Evolutionary conservation across 202 grass and related monocot species (phyloP), one percentile per base, ranked within the genome.

Genomic region (Schoenoplectus tabernaemontani): DNA sequence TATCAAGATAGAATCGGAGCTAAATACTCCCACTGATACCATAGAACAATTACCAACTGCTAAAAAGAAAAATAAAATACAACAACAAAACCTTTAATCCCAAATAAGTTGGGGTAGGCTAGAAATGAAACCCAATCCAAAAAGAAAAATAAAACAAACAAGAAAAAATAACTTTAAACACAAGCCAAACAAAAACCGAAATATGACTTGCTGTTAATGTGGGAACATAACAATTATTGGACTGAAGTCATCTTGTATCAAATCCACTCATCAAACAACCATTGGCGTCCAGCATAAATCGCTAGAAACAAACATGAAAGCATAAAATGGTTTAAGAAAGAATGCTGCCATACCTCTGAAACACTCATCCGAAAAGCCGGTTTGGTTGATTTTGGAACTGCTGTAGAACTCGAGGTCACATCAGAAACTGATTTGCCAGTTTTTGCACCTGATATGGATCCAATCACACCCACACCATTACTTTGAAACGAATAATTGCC

Each of bases 281-380:
- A 54, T 15, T 20, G 70, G 68, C 16, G 33, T 75, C 7, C 47
- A 75, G 24, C n/a, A n/a, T n/a, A n/a, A n/a, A n/a, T n/a, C n/a
- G n/a, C n/a, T n/a, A n/a, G 43, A 73, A 26, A 78, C 19, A 79
- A 61, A 61, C 57, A 56, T 72, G 68, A 9, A 75, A 51, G 23
- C 10, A 23, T 24, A 69, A 74, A 33, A 53, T n/a, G 26, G 46
- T n/a, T 74, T 34, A 78, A 59, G 34, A 43, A 43, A 70, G 24
- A 7, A 83, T 12, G 24, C 46, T 39, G 37, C 2, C n/a, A n/a
- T 74, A 85, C 83, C 83, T 85, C 83, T 39, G 83, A 42, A 54
- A 53, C 53, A 73, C 56, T 85, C 83, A 85, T 85, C 53, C 57
- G 77, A 61, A 85, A 85, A 23, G 57, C 61, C 16, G 60, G 83